Conservation (phyloP, 2,329 filamentous ascomycete genomes). For the Apiospora malaysiana region DNA sequence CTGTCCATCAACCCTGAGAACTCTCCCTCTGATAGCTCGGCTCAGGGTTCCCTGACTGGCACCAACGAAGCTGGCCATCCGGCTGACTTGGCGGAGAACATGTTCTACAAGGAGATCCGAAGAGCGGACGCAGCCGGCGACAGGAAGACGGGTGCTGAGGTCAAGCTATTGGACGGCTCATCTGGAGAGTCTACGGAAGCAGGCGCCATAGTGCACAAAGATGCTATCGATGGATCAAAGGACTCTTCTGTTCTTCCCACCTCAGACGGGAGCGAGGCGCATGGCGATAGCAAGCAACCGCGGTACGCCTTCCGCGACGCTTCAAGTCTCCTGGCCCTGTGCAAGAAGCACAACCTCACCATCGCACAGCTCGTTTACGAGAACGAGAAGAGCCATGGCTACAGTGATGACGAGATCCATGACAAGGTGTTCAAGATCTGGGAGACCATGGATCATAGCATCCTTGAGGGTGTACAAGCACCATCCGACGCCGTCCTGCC, state of each 20-base stretch:
- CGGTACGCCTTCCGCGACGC: constrained; percentile 55
- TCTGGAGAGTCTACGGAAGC: constrained; percentile 27
- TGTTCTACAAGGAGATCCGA: constrained; percentile 58
- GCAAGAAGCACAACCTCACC: constrained; percentile 56
- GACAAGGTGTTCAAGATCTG: constrained; percentile 55
- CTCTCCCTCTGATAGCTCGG: constrained; percentile 25
- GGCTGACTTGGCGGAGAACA: constrained; percentile 55
- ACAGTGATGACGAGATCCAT: constrained; percentile 55
- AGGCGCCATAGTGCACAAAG: constrained; percentile 26
- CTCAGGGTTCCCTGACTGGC: constrained; percentile 26
- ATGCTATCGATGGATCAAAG: constrained; percentile 26
- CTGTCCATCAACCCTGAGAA: constrained; percentile 42
- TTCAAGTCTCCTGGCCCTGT: constrained; percentile 51
- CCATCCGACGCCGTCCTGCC: constrained; percentile 48
- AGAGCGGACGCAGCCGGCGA: constrained; percentile 53
- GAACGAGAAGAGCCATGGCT: constrained; percentile 57
- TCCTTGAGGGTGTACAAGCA: constrained; percentile 55
- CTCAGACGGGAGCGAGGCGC: neutral
- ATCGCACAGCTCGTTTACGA: constrained; percentile 59
- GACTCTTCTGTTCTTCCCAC: constrained; percentile 22
- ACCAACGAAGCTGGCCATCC: constrained; percentile 42
- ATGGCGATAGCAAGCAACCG: constrained; percentile 40
- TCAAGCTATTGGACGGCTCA: constrained; percentile 43
- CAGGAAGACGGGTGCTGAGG: constrained; percentile 50
- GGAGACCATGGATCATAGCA: constrained; percentile 59